Evolutionary conservation across 2,329 filamentous ascomycete genomes (phyloP).

Genomic region (Rhynchosporium graminicola): DNA sequence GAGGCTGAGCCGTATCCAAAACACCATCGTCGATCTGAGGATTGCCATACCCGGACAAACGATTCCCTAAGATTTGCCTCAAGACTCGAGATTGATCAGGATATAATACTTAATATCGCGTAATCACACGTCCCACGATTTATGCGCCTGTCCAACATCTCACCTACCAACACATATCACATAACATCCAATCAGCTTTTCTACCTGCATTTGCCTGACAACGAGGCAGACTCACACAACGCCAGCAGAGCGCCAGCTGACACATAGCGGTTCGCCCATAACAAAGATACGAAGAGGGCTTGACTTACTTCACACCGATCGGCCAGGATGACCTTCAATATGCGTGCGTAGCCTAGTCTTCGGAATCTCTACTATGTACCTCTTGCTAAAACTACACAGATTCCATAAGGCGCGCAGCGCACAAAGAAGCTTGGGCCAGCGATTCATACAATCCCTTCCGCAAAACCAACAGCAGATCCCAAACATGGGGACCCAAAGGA

Average conservation of each 20-base stretch:
- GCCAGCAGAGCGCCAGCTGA: conserved; percentile 2
- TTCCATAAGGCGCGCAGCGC: conserved; percentile 35
- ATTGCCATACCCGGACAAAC: neutral
- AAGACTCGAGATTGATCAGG: neutral
- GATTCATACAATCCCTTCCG: conserved; percentile 38
- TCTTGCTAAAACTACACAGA: conserved; percentile 23
- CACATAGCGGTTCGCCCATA: conserved; percentile 1
- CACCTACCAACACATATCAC: neutral
- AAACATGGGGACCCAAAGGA: conserved; percentile 24
- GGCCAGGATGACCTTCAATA: conserved; percentile 6
- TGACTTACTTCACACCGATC: neutral
- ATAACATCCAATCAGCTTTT: neutral
- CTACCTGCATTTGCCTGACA: conserved; percentile 1
- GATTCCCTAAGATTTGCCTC: neutral
- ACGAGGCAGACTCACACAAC: neutral
- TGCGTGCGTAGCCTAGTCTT: neutral
- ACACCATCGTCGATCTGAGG: neutral
- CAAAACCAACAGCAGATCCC: conserved; percentile 31
- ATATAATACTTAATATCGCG: neutral
- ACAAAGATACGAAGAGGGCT: neutral
- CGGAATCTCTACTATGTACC: conserved; percentile 28
- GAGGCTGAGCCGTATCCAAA: conserved; percentile 1
- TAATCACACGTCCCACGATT: neutral
- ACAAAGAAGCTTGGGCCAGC: conserved; percentile 39
- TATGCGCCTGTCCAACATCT: neutral